Evolutionary conservation across 148 eudicot genomes (phyloP).

Genomic region (Rhododendron ferrugineum): DNA sequence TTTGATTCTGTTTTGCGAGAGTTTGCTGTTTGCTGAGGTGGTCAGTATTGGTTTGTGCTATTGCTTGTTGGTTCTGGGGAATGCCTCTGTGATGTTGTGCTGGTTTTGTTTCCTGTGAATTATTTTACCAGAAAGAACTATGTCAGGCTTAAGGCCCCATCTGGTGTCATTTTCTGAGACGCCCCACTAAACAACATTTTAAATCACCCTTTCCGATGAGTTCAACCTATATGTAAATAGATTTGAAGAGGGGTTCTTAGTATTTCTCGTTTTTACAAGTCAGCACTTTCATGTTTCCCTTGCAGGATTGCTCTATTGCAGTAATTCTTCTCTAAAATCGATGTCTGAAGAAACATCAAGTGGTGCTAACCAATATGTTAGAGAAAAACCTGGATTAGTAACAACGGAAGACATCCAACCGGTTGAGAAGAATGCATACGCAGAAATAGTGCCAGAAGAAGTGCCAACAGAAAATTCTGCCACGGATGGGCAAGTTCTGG

Average conservation of each 20-base stretch:
- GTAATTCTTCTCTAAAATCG: conserved; percentile 30
- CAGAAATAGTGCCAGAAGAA: conserved; percentile 17
- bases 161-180: background rate
- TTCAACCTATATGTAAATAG: background rate
- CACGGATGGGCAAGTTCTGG: conserved; percentile 22
- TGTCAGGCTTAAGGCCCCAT: background rate
- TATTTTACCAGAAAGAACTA: background rate
- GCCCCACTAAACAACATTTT: background rate
- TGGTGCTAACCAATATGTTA: conserved; percentile 15
- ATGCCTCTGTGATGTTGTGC: background rate
- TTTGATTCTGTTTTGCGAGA: background rate
- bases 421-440: conserved; percentile 20
- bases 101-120: background rate
- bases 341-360: conserved; percentile 43
- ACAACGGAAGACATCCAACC: conserved; percentile 21
- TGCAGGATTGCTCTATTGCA: conserved; percentile 28
- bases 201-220: background rate
- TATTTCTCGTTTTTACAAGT: background rate
- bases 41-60: background rate
- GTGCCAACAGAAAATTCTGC: conserved; percentile 20
- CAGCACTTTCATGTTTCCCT: background rate
- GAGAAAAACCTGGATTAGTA: conserved; percentile 20
- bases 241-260: background rate
- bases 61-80: background rate
- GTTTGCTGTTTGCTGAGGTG: background rate